A percentile compares a stretch with the other conserved stretches of the same genome.
Evolutionary conservation across 257 asterid species (phyloP).

Genomic region (Solanum appendiculatum): DNA sequence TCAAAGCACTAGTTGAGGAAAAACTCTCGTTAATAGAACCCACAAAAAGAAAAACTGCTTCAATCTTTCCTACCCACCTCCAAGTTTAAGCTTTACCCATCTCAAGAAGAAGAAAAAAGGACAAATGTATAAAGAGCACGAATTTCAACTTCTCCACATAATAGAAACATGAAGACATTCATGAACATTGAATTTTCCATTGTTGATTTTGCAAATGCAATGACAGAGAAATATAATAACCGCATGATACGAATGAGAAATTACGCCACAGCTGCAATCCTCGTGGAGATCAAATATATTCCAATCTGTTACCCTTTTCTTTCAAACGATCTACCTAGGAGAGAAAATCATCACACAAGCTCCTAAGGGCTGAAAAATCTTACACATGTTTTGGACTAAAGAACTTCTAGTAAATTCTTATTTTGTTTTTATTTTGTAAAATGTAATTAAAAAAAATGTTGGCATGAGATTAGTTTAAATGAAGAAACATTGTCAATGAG

Average conservation of each 20-base stretch:
- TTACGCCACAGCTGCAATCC: neutral
- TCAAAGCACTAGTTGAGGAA: neutral
- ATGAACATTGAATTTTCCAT: neutral
- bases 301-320: neutral
- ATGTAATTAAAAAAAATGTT: neutral
- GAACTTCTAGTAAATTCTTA: neutral
- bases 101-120: neutral
- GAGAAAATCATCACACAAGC: neutral
- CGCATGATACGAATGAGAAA: neutral
- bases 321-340: neutral
- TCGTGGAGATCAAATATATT: neutral
- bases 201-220: neutral
- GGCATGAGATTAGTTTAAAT: neutral
- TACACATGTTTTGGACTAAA: neutral
- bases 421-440: neutral
- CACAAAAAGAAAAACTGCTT: neutral
- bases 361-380: neutral
- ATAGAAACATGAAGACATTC: neutral
- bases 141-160: neutral
- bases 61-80: neutral
- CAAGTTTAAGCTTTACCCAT: neutral
- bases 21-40: neutral
- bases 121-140: neutral
- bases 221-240: neutral
- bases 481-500: neutral